Base-by-base conservation (phyloP, 2,329 filamentous ascomycete genomes). In the Myriosclerotinia duriaeana region DNA sequence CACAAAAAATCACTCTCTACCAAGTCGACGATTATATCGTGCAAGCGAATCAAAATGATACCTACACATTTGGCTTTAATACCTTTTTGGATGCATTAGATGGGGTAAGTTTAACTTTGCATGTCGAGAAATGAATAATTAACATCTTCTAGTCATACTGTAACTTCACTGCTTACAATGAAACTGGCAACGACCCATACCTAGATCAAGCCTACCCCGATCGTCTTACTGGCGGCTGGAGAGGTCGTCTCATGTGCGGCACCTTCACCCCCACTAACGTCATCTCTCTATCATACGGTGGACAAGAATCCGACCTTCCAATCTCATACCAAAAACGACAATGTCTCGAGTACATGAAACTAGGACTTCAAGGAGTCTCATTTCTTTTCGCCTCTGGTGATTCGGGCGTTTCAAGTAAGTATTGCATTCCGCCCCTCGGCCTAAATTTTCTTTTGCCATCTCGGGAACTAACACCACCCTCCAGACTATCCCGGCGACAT, bases 201-300 rank as follows among this genome's bases (percentile, higher is more conserved):
- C 61, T 69, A 11, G 67, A 70, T 56, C 66, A 66, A 36, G 61
- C 38, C 52, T 72, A 72, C 40, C 70, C 70, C 14, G 69, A 72
- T 53, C 69, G 79, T 79, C 22, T 40, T 0, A 61, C 14, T 44
- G 67, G 65, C 34, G 66, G 69, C 22, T 71, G 65, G 65, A 15
- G 14, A 26, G 70, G 70, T 3, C 3, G 1, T 74, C 75, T 78
- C 14, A 78, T 80, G 69, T 71, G 66, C 71, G 79, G 30, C 72
- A 75, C n/a, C 56, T 74, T 22, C 70, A 70, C 56, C 42, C 73
- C n/a, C 80, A 84, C 84, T 8, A 85, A 84, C 68, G 84, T 86
- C 7, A 81, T 85, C 69, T 80, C 79, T 46, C 81, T 87, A 69
- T 83, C 80, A 20, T 85, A 85, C 72, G 83, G 82, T 50, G 80